Evolutionary conservation across 768 basidiomycete genomes (phyloP).

Genomic region (Macrolepiota dolichaula): DNA sequence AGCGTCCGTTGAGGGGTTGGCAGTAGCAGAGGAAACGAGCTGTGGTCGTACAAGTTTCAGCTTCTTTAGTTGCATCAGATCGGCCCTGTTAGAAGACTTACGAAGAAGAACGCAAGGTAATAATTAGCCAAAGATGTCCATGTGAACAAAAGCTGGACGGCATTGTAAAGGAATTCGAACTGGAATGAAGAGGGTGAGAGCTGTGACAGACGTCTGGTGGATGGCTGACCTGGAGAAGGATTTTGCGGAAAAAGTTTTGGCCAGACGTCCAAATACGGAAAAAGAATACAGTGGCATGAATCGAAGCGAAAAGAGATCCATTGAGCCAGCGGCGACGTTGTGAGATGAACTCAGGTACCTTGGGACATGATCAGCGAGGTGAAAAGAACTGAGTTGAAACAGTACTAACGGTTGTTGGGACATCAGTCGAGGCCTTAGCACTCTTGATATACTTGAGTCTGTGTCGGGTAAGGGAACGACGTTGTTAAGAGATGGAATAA

Average conservation of each 20-base stretch:
- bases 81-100: constrained; percentile 33
- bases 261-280: constrained; percentile 88
- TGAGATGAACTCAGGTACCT: constrained; percentile 91
- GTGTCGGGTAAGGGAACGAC: constrained; percentile 4
- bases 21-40: constrained; percentile 80
- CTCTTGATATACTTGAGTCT: constrained; percentile 88
- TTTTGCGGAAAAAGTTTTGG: constrained; percentile 85
- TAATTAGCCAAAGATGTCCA: constrained; percentile 95
- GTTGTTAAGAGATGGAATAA: constrained; percentile 12
- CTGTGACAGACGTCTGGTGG: not conserved
- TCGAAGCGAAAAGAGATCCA: constrained; percentile 89
- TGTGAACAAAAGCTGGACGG: constrained; percentile 84
- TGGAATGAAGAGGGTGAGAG: constrained; percentile 22
- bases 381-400: not conserved
- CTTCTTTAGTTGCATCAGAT: not conserved
- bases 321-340: constrained; percentile 89
- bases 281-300: constrained; percentile 89
- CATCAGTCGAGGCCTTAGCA: constrained; percentile 95
- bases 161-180: constrained; percentile 91
- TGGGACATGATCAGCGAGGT: constrained; percentile 1
- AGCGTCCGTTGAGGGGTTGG: constrained; percentile 51
- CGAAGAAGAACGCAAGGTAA: constrained; percentile 93
- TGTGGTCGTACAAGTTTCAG: constrained; percentile 26
- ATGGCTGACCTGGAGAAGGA: constrained; percentile 56
- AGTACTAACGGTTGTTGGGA: constrained; percentile 66